Evolutionary conservation across 2,329 filamentous ascomycete genomes (phyloP).

Genomic region (Ophiognomonia clavigignenti-juglandacearum): DNA sequence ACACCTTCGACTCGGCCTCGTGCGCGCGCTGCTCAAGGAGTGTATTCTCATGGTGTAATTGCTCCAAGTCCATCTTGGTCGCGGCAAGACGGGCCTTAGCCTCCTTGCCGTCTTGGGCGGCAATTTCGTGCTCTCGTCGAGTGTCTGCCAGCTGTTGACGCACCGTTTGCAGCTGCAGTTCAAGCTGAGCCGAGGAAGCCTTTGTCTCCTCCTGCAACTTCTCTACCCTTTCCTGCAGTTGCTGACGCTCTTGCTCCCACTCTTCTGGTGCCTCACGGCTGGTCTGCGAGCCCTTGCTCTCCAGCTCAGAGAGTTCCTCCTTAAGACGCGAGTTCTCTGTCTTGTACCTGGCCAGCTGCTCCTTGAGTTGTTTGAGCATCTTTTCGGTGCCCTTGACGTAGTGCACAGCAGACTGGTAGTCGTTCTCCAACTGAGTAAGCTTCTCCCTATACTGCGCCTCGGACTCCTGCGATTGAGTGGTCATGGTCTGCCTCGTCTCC

Average conservation of each 20-base stretch:
- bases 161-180: conserved; percentile 64
- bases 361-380: conserved; percentile 98
- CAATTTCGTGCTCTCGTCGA: conserved; percentile 63
- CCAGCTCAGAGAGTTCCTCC: conserved; percentile 68
- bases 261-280: conserved; percentile 45
- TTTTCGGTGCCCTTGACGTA: conserved; percentile 98
- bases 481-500: conserved; percentile 73
- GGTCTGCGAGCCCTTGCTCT: conserved; percentile 41
- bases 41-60: conserved; percentile 76
- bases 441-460: conserved; percentile 89
- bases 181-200: conserved; percentile 60
- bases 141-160: conserved; percentile 64
- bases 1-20: conserved; percentile 91
- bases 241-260: conserved; percentile 71
- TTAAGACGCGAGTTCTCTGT: conserved; percentile 77
- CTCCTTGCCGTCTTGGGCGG: conserved; percentile 51
- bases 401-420: conserved; percentile 96
- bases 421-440: conserved; percentile 87
- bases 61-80: conserved; percentile 66
- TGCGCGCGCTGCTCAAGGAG: conserved; percentile 77
- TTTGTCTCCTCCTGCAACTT: conserved; percentile 65
- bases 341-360: conserved; percentile 92
- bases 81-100: conserved; percentile 52
- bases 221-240: conserved; percentile 64
- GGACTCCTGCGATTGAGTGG: conserved; percentile 78